A percentile compares a stretch with the other conserved stretches of the same genome.
Conservation (phyloP, 2,329 filamentous ascomycete species). For the Tolypocladium tropicale region DNA sequence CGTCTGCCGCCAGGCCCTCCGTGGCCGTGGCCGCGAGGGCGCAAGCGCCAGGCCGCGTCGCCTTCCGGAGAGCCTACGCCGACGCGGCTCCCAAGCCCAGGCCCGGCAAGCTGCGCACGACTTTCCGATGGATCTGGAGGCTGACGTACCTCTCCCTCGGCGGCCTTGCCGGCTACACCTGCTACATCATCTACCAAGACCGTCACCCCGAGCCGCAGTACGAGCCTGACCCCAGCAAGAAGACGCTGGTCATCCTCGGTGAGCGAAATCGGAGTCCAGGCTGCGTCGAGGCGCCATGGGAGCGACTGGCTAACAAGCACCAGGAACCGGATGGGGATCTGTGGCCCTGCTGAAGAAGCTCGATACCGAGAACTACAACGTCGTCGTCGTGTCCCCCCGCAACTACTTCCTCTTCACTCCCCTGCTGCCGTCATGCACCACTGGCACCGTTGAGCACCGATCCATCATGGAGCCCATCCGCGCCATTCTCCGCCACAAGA, state of each 20-base stretch:
- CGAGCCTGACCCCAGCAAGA: slow-evolving; percentile 77
- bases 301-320: slow-evolving; percentile 8
- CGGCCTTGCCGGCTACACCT: slow-evolving; percentile 58
- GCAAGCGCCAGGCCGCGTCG: slow-evolving; percentile 24
- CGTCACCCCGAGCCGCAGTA: slow-evolving; percentile 74
- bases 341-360: slow-evolving; percentile 97
- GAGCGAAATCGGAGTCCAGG: slow-evolving; percentile 16
- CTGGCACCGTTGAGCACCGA: slow-evolving; percentile 93
- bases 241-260: slow-evolving; percentile 95
- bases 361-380: slow-evolving; percentile 98
- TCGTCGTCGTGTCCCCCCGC: slow-evolving; percentile 91
- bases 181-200: slow-evolving; percentile 73
- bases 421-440: slow-evolving; percentile 92
- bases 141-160: slow-evolving; percentile 66
- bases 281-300: neutral
- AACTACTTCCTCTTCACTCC: slow-evolving; percentile 99
- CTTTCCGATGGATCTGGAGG: slow-evolving; percentile 75
- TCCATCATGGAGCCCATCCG: slow-evolving; percentile 99
- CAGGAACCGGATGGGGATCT: slow-evolving; percentile 91
- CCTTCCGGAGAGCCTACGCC: slow-evolving; percentile 37
- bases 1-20: slow-evolving; percentile 15
- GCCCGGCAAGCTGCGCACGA: slow-evolving; percentile 51
- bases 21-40: slow-evolving; percentile 25
- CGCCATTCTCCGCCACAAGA: slow-evolving; percentile 92
- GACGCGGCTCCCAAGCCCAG: slow-evolving; percentile 40